Evolutionary conservation across 441 rosid genomes (phyloP).

Genomic region (Melastoma candidum): DNA sequence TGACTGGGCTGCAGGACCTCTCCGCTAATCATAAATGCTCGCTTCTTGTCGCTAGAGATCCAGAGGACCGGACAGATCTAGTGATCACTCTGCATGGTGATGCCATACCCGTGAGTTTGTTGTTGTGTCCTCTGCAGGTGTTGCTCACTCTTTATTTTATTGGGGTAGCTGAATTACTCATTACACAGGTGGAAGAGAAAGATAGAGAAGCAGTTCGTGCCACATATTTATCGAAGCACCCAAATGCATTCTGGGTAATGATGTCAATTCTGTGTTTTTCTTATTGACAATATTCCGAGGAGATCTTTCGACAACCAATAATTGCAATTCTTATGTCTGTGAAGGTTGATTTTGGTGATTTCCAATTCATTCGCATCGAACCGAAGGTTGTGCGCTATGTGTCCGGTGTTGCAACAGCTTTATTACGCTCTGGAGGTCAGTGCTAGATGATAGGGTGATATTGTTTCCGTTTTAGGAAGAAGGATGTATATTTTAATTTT

Average conservation of each 20-base stretch:
- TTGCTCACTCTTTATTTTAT: conserved; percentile 1
- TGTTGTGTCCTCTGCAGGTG: neutral
- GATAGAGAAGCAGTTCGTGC: conserved; percentile 49
- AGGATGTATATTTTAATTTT: neutral
- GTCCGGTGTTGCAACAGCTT: conserved; percentile 82
- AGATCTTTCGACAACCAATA: conserved; percentile 5
- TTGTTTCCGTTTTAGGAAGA: neutral
- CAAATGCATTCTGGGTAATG: conserved; percentile 85
- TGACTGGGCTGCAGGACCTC: conserved; percentile 42
- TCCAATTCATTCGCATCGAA: conserved; percentile 64
- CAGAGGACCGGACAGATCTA: conserved; percentile 76
- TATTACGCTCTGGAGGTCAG: conserved; percentile 85
- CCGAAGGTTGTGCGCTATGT: conserved; percentile 75
- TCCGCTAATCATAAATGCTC: conserved; percentile 78
- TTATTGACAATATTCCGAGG: neutral
- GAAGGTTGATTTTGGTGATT: conserved; percentile 95
- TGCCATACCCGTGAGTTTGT: conserved; percentile 55
- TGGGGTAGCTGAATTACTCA: conserved; percentile 8
- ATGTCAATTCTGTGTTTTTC: conserved; percentile 1
- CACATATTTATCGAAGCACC: conserved; percentile 79
- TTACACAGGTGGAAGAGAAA: conserved; percentile 47
- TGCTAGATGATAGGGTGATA: neutral
- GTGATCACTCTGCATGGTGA: conserved; percentile 80
- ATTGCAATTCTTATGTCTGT: conserved; percentile 12
- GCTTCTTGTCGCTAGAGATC: conserved; percentile 70